Conservation (phyloP, 2,329 filamentous ascomycete genomes). For the Juglanconis juglandina region DNA sequence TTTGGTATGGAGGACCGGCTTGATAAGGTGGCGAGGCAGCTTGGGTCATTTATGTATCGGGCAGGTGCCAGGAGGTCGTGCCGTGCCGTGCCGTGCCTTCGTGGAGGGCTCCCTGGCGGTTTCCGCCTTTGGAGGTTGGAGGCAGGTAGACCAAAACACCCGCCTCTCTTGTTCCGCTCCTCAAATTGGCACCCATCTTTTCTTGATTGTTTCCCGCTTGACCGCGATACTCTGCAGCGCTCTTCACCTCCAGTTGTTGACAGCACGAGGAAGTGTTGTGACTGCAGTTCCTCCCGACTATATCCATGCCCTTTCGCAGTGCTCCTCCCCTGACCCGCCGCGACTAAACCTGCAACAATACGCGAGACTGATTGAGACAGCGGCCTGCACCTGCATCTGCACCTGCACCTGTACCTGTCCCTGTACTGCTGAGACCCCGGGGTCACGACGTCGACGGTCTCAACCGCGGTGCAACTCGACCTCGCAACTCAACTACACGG, state of each 20-base stretch:
- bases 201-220: too few relatives aligned
- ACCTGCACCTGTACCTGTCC: too few relatives aligned
- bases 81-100: conserved; percentile 2
- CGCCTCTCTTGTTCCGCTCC: not conserved
- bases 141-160: not conserved
- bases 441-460: not conserved
- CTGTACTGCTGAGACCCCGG: not conserved
- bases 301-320: not conserved
- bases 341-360: not conserved
- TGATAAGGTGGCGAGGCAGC: not conserved
- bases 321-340: not conserved
- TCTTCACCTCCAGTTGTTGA: too few relatives aligned
- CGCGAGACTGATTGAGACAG: not conserved
- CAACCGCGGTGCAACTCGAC: not conserved
- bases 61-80: not conserved
- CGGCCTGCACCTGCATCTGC: not conserved
- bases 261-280: not conserved
- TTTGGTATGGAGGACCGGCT: not conserved
- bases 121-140: not conserved
- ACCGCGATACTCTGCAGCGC: too few relatives aligned
- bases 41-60: not conserved
- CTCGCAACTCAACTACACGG: not conserved
- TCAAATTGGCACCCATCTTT: too few relatives aligned
- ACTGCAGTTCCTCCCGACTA: not conserved
- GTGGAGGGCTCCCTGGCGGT: not conserved